phyloP scores from a whole-genome alignment of 441 rosid species.

The Francoa sonchifolia region DNA sequence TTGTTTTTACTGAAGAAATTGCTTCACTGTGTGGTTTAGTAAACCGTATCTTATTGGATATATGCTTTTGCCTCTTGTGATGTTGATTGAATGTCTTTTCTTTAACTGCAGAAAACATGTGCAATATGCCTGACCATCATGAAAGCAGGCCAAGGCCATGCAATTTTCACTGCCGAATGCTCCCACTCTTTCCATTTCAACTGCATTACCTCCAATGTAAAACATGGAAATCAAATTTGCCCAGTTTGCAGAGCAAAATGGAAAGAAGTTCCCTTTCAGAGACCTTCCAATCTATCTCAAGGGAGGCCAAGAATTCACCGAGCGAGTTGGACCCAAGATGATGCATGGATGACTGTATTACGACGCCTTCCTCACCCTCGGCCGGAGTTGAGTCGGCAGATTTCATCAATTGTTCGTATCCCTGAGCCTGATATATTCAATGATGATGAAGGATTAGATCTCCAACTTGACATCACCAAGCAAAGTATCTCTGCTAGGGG shows the following conservation, averaged over 20 bases:
- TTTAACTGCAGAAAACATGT: constrained; percentile 52
- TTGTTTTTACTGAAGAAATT: too few species aligned
- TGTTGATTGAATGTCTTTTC: background rate
- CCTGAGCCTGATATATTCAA: constrained; percentile 62
- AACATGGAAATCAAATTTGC: constrained; percentile 81
- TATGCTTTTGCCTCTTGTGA: constrained; percentile 1
- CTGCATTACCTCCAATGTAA: constrained; percentile 78
- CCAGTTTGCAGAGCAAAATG: constrained; percentile 84
- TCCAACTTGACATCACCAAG: constrained; percentile 29
- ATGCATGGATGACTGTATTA: constrained; percentile 42
- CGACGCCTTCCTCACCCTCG: constrained; percentile 47
- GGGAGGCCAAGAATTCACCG: constrained; percentile 26
- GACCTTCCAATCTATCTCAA: constrained; percentile 32
- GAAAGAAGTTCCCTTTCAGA: constrained; percentile 84
- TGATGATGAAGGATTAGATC: constrained; percentile 69
- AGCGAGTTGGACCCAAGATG: constrained; percentile 41
- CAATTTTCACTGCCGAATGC: constrained; percentile 87
- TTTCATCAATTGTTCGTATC: constrained; percentile 40
- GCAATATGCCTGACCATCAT: constrained; percentile 77
- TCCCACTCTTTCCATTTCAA: constrained; percentile 90
- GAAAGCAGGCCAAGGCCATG: constrained; percentile 77
- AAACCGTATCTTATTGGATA: background rate
- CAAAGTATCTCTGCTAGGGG: constrained; percentile 18
- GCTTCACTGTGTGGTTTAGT: background rate
- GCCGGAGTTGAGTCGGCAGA: constrained; percentile 40